Evolutionary conservation across 352 stramenopile species (phyloP).

Genomic region (Globisporangium canariense): DNA sequence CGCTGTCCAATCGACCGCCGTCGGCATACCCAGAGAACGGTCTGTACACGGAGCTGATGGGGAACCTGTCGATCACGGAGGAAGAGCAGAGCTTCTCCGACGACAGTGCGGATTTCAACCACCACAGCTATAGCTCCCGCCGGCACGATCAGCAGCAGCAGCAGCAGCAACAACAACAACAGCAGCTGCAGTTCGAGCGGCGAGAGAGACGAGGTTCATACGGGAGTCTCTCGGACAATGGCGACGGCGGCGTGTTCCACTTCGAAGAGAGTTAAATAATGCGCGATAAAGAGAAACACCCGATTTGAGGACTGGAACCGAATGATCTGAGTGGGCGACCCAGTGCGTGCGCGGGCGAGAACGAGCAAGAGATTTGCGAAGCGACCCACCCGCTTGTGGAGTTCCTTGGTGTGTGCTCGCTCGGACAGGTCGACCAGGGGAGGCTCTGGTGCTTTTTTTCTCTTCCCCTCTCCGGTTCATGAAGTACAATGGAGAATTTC

Average conservation of each 20-base stretch:
- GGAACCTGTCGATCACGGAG: conserved; percentile 15
- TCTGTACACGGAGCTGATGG: conserved; percentile 12
- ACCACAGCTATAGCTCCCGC: conserved; percentile 27
- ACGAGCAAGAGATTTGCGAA: too few relatives aligned
- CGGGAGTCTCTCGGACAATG: conserved; percentile 38
- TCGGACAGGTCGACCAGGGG: too few relatives aligned
- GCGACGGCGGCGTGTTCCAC: conserved; percentile 68
- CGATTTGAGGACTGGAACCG: too few relatives aligned
- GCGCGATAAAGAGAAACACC: background rate
- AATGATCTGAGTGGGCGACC: too few relatives aligned
- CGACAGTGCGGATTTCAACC: conserved; percentile 20
- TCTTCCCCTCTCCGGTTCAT: too few relatives aligned
- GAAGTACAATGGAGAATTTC: too few relatives aligned
- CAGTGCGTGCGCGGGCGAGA: too few relatives aligned
- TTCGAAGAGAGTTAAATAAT: conserved; percentile 62
- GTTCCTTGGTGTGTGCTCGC: too few relatives aligned
- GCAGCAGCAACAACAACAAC: conserved; percentile 8
- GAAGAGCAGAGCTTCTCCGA: conserved; percentile 17
- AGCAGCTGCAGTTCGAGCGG: conserved; percentile 21
- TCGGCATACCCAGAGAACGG: background rate
- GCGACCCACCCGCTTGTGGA: too few relatives aligned
- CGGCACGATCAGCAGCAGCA: conserved; percentile 11
- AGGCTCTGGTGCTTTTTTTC: too few relatives aligned
- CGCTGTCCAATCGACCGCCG: background rate
- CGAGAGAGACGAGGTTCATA: conserved; percentile 52